A percentile compares a stretch with the other conserved stretches of the same genome.
These are phyloP conservation scores for Fraxinus quadrangulata DNA, from an alignment of 257 asterid genomes.

Conservation along the genomic window DNA sequence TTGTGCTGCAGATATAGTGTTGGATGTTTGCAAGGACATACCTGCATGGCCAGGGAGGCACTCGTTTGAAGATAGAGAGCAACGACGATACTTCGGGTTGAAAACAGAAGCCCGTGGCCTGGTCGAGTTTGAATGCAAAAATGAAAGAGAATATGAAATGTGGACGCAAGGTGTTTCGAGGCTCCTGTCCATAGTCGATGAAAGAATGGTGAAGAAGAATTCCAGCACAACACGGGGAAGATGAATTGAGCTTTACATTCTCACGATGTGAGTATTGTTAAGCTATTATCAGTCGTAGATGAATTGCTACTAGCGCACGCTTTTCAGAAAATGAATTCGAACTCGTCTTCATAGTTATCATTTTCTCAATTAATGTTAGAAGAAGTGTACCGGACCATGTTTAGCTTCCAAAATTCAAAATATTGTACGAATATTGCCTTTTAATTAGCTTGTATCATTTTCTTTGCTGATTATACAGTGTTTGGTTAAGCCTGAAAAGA, in stretches of 20 bases:
- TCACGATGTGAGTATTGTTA: too few species aligned
- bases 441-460: too few species aligned
- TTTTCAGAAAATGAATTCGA: too few species aligned
- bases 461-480: too few species aligned
- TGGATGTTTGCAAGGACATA: conserved; percentile 69
- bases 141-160: conserved; percentile 48
- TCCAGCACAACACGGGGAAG: too few species aligned
- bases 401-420: neutral
- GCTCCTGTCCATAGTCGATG: conserved; percentile 46
- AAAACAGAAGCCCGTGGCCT: conserved; percentile 77
- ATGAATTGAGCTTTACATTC: neutral
- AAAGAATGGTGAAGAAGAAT: conserved; percentile 19
- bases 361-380: too few species aligned
- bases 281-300: too few species aligned
- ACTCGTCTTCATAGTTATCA: too few species aligned
- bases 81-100: conserved; percentile 81
- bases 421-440: too few species aligned
- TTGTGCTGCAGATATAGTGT: conserved; percentile 65
- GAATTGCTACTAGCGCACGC: too few species aligned
- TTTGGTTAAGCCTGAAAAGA: too few species aligned
- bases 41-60: conserved; percentile 99
- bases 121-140: conserved; percentile 54
- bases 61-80: conserved; percentile 85
- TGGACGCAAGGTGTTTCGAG: conserved; percentile 60
- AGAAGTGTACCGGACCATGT: neutral